Conservation (phyloP, 345 rosid species). For the Gynandropsis gynandra region DNA sequence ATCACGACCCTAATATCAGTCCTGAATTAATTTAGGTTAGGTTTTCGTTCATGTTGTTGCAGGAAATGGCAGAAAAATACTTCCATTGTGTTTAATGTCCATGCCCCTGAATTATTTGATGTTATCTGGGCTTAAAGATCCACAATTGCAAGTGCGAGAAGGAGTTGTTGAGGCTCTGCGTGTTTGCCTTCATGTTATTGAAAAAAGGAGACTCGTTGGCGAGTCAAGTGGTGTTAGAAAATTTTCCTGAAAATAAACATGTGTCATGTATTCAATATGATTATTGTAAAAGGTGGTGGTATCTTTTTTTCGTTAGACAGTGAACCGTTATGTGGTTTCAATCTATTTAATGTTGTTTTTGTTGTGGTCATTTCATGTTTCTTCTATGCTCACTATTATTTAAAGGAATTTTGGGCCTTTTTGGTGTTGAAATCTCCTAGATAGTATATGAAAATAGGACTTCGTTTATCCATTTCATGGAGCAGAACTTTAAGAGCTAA, state of each 20-base stretch:
- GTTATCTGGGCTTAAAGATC: conserved; percentile 99
- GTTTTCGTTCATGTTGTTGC: no score
- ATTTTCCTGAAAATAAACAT: conserved; percentile 11
- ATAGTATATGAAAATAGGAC: no score
- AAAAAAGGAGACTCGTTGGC: conserved; percentile 99
- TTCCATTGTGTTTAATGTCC: conserved; percentile 94
- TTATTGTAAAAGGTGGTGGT: no score
- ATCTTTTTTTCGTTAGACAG: no score
- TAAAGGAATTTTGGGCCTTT: no score
- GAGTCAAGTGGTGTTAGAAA: conserved; percentile 84
- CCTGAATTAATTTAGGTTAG: no score
- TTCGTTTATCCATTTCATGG: no score
- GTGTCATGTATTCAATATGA: conserved; percentile 11
- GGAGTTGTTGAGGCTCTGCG: conserved; percentile 97
- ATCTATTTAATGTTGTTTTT: conserved; percentile 3
- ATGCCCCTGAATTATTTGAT: conserved; percentile 90
- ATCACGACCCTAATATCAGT: no score
- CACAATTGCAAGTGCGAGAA: conserved; percentile 74
- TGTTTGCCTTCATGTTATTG: conserved; percentile 97
- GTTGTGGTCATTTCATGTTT: conserved; percentile 5
- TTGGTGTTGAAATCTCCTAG: no score
- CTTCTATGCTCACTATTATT: background rate
- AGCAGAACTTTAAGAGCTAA: no score
- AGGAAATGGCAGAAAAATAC: conserved; percentile 99
- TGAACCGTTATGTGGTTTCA: conserved; percentile 9